Conservation (phyloP, 306 rosid genomes). For the Canavalia gladiata region DNA sequence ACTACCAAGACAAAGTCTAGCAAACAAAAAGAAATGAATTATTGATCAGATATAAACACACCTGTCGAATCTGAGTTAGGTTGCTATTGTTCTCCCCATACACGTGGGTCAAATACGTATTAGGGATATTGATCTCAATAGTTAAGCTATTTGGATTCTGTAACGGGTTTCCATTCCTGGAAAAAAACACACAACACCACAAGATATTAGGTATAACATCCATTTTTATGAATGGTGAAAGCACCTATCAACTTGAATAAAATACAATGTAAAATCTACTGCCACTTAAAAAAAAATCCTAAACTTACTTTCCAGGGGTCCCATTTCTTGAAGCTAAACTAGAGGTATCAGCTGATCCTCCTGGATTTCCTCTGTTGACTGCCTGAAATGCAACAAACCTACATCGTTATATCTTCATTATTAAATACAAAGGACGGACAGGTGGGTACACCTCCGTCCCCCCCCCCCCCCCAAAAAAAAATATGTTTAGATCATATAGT, state of each 20-base stretch:
- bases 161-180: conserved; percentile 63
- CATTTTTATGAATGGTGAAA: background rate
- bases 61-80: conserved; percentile 80
- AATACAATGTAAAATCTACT: conserved; percentile 19
- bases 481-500: background rate
- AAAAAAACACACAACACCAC: conserved; percentile 23
- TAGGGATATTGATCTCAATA: conserved; percentile 76
- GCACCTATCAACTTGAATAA: conserved; percentile 4
- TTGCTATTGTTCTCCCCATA: conserved; percentile 75
- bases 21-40: conserved; percentile 11
- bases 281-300: background rate
- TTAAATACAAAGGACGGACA: conserved; percentile 3
- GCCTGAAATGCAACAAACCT: conserved; percentile 61
- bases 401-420: conserved; percentile 8
- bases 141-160: conserved; percentile 54
- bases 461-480: background rate
- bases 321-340: conserved; percentile 66
- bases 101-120: conserved; percentile 61
- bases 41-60: conserved; percentile 45
- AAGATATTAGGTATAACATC: conserved; percentile 27
- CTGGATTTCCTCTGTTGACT: conserved; percentile 61
- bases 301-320: conserved; percentile 69
- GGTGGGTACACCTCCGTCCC: background rate
- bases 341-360: conserved; percentile 62
- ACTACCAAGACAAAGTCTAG: background rate